A percentile compares a stretch with the other conserved stretches of the same genome.
Conservation (phyloP, 2,329 filamentous ascomycete species). For the Sporothrix schenckii region DNA sequence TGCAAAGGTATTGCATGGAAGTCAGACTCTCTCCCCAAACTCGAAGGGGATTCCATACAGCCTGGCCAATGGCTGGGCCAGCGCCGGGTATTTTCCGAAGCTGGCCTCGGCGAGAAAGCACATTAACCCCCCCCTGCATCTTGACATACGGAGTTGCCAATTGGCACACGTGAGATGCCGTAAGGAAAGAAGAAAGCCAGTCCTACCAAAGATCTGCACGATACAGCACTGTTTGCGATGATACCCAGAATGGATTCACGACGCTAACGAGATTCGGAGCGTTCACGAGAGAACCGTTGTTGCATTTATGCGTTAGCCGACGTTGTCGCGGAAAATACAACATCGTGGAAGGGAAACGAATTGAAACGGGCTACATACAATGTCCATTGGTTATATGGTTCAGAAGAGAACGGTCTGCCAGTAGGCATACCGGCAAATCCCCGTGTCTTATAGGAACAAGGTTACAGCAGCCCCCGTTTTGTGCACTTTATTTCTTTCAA, state of each 20-base stretch:
- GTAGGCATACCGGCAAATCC: no score
- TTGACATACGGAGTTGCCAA: no score
- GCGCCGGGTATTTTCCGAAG: not conserved
- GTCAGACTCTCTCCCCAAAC: not conserved
- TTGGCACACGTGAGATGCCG: not conserved
- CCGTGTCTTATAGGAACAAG: no score
- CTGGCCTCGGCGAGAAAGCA: not conserved
- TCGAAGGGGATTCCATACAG: not conserved
- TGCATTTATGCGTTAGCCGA: not conserved
- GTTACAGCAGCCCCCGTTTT: no score
- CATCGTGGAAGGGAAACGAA: not conserved
- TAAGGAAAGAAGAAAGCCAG: no score
- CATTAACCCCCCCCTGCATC: not conserved
- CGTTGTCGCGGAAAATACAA: not conserved
- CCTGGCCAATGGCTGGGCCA: slow-evolving; percentile 24
- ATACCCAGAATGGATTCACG: slow-evolving; percentile 8
- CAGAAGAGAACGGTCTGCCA: not conserved
- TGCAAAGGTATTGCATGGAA: not conserved
- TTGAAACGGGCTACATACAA: not conserved
- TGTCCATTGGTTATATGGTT: not conserved
- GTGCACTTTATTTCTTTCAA: no score
- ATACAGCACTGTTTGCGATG: not conserved
- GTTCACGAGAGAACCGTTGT: not conserved
- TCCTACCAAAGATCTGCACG: not conserved
- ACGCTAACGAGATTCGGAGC: not conserved